A percentile compares a stretch with the other conserved stretches of the same genome.
These are phyloP conservation scores for Phytopythium montanum DNA, from an alignment of 352 stramenopile genomes.

Conservation along the genomic window DNA sequence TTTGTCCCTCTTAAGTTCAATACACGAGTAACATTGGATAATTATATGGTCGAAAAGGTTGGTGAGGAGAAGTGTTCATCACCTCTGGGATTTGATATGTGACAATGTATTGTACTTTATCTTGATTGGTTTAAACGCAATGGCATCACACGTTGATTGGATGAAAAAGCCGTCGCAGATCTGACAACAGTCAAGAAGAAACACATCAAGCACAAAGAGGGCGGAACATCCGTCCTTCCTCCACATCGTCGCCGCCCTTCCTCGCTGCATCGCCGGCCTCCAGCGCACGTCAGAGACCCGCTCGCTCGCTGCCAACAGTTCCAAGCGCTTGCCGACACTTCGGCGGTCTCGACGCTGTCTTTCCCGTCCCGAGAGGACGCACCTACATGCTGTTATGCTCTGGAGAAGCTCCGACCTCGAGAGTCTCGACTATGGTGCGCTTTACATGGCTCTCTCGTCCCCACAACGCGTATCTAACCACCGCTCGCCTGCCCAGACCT, in stretches of 20 bases:
- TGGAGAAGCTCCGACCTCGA: slow-evolving; percentile 72
- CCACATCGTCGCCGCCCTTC: neutral
- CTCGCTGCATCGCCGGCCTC: neutral
- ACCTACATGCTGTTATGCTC: slow-evolving; percentile 30
- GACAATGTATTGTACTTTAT: too few relatives aligned
- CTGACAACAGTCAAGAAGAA: neutral
- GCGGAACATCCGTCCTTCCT: neutral
- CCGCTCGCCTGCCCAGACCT: slow-evolving; percentile 36
- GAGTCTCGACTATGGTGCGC: slow-evolving; percentile 79
- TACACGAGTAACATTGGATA: too few relatives aligned
- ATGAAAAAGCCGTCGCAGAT: neutral
- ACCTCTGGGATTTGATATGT: too few relatives aligned
- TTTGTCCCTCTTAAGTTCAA: too few relatives aligned
- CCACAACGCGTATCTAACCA: too few relatives aligned
- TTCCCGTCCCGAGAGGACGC: neutral
- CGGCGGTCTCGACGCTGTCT: neutral
- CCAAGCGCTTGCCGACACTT: neutral
- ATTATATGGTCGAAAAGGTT: too few relatives aligned
- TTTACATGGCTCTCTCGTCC: too few relatives aligned
- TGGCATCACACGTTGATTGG: slow-evolving; percentile 4
- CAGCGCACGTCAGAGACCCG: neutral
- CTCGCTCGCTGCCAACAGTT: neutral
- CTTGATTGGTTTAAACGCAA: too few relatives aligned
- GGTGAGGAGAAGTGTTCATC: too few relatives aligned
- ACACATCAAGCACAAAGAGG: slow-evolving; percentile 1